These are phyloP conservation scores for Gardenia jasminoides DNA, from an alignment of 257 asterid species.

Conservation along the genomic window DNA sequence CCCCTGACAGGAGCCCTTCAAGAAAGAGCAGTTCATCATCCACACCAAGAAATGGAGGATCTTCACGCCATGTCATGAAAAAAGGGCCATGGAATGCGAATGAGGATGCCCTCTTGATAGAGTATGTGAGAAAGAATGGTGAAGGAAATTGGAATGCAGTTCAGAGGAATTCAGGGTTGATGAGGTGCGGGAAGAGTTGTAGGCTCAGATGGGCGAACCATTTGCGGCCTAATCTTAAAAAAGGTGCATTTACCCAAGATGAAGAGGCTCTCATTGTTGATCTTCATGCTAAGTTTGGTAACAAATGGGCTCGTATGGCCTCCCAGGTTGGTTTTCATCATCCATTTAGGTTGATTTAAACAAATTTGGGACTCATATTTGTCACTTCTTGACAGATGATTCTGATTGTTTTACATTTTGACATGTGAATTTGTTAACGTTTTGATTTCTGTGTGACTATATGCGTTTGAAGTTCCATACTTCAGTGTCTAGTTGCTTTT, in stretches of 20 bases:
- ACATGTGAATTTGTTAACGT: not conserved
- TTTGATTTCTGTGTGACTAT: not conserved
- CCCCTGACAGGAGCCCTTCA: slow-evolving; percentile 37
- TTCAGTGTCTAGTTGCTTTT: not conserved
- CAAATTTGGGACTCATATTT: not conserved
- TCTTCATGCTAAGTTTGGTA: slow-evolving; percentile 40
- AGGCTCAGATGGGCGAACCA: slow-evolving; percentile 48
- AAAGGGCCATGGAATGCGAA: slow-evolving; percentile 77
- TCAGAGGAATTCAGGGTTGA: slow-evolving; percentile 56
- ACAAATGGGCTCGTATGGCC: slow-evolving; percentile 56
- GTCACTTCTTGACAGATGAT: not conserved
- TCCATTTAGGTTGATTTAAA: not conserved
- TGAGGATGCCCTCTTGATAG: slow-evolving; percentile 54
- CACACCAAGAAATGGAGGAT: slow-evolving; percentile 16
- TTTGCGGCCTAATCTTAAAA: slow-evolving; percentile 42
- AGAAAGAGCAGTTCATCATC: slow-evolving; percentile 10
- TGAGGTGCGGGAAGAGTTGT: slow-evolving; percentile 62
- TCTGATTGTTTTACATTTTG: not conserved
- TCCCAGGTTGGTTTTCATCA: slow-evolving; percentile 26
- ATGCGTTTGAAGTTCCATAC: not conserved
- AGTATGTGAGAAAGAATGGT: slow-evolving; percentile 58
- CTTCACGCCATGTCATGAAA: slow-evolving; percentile 26
- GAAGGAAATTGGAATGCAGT: slow-evolving; percentile 83
- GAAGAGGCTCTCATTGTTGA: slow-evolving; percentile 39
- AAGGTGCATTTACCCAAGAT: slow-evolving; percentile 33